Evolutionary conservation across 768 basidiomycete genomes (phyloP).

Genomic region (Collybia nuda): DNA sequence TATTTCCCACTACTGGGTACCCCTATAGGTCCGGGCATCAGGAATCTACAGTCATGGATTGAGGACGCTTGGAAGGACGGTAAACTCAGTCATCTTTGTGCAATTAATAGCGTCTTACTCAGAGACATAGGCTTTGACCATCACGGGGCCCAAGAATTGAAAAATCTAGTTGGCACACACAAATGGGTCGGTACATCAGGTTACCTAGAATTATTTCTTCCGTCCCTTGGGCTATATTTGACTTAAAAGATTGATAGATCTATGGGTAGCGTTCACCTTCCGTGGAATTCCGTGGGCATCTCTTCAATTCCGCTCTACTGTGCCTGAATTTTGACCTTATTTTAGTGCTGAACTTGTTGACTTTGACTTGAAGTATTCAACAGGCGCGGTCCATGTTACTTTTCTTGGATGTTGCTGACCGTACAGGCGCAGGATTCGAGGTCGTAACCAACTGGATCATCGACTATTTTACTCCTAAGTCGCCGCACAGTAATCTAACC

Average conservation of each 20-base stretch:
- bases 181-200: conserved; percentile 87
- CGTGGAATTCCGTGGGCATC: conserved; percentile 78
- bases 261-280: conserved; percentile 76
- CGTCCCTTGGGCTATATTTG: not conserved
- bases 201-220: conserved; percentile 22
- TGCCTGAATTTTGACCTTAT: conserved; percentile 1
- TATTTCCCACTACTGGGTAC: conserved; percentile 62
- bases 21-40: conserved; percentile 64
- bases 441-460: conserved; percentile 72
- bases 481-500: conserved; percentile 17
- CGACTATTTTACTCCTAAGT: conserved; percentile 58
- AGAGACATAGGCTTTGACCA: conserved; percentile 61
- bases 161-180: conserved; percentile 50
- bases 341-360: conserved; percentile 63
- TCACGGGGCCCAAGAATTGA: conserved; percentile 64
- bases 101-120: not conserved
- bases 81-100: conserved; percentile 17
- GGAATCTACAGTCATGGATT: conserved; percentile 76
- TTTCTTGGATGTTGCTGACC: not conserved
- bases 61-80: conserved; percentile 80
- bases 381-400: conserved; percentile 33
- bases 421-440: conserved; percentile 33
- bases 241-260: conserved; percentile 39
- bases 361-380: conserved; percentile 46
- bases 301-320: not conserved